Conservation (phyloP, 73 alveolate species). For the Paramecium sonneborni region DNA sequence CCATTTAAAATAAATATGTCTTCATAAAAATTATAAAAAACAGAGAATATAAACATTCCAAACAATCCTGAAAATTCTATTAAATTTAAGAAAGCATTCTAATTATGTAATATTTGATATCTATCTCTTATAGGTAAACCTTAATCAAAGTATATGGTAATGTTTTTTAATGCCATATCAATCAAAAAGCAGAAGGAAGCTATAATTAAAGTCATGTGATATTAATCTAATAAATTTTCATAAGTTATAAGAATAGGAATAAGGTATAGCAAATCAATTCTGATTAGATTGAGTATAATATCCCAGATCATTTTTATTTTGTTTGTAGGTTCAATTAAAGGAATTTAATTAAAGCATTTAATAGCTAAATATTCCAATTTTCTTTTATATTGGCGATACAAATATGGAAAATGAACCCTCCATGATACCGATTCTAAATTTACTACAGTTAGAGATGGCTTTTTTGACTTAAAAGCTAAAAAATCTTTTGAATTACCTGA, state of each 20-base stretch:
- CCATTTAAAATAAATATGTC: neutral
- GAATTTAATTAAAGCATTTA: constrained; percentile 35
- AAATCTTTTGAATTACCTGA: constrained; percentile 28
- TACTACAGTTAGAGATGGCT: neutral
- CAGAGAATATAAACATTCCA: neutral
- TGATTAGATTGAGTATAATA: neutral
- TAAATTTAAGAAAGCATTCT: neutral
- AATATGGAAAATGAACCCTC: neutral
- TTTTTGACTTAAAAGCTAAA: constrained; percentile 4
- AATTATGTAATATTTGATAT: constrained; percentile 1
- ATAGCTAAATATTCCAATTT: neutral
- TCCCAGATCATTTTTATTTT: constrained; percentile 43
- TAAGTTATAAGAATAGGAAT: constrained; percentile 20
- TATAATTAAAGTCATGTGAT: neutral
- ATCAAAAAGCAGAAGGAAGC: neutral
- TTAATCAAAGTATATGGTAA: constrained; percentile 39
- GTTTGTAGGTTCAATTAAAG: constrained; percentile 11
- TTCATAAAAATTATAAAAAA: neutral
- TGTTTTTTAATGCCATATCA: constrained; percentile 8
- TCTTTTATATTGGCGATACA: neutral
- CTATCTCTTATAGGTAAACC: constrained; percentile 30
- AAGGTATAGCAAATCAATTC: neutral
- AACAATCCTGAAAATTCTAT: neutral
- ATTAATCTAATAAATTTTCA: neutral
- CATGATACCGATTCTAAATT: neutral